Conservation (phyloP, 352 stramenopile species). For the Thalassiosira mediterranea region DNA sequence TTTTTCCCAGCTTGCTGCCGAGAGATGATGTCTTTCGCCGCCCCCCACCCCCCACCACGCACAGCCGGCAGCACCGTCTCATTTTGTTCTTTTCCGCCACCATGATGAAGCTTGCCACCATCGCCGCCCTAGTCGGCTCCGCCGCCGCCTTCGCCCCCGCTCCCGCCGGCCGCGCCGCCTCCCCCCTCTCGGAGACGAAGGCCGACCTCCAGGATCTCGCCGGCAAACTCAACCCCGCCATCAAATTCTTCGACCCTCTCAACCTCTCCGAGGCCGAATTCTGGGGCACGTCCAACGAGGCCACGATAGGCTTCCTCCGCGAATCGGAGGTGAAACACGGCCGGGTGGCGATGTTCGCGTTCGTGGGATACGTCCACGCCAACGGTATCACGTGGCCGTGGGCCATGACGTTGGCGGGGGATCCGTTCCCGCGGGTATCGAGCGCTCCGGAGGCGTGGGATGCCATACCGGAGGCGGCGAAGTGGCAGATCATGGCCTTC, state of each 20-base stretch:
- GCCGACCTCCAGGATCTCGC: constrained; percentile 69
- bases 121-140: constrained; percentile 42
- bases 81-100: too few relatives aligned
- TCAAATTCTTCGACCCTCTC: constrained; percentile 80
- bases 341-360: constrained; percentile 75
- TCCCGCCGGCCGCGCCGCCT: constrained; percentile 18
- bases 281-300: constrained; percentile 72
- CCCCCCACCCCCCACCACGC: too few relatives aligned
- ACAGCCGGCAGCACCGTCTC: too few relatives aligned
- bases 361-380: constrained; percentile 83
- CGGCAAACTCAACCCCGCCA: constrained; percentile 65
- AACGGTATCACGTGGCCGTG: constrained; percentile 79
- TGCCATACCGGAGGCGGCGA: constrained; percentile 67
- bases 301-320: constrained; percentile 77
- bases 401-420: constrained; percentile 67
- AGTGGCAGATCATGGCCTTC: constrained; percentile 83
- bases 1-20: too few relatives aligned
- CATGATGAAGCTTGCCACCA: constrained; percentile 54
- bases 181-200: constrained; percentile 23
- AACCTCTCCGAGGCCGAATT: constrained; percentile 67
- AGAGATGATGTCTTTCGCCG: too few relatives aligned
- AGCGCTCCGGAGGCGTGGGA: constrained; percentile 78
- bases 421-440: constrained; percentile 59
- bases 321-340: constrained; percentile 83
- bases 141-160: constrained; percentile 47